Evolutionary conservation across 2,329 filamentous ascomycete genomes (phyloP), one percentile per base, ranked within the genome.

Genomic region (Claviceps citrina): DNA sequence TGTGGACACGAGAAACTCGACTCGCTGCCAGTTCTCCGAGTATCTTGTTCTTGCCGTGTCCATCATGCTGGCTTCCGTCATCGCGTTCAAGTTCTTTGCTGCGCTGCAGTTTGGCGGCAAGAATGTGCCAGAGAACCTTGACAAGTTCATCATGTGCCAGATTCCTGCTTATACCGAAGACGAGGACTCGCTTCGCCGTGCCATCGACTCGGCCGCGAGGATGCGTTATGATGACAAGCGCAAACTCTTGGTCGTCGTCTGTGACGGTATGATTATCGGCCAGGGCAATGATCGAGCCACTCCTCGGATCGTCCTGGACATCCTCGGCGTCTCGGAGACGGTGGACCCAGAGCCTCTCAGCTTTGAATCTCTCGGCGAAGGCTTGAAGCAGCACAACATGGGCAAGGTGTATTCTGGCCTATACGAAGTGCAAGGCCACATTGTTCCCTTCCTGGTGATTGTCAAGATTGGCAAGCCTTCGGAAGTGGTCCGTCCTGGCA

Each of bases 211-310:
- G 0, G 83, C 85, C 43, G 87, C 91, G 22, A 75, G 86, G 45
- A 95, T 95, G 86, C 79, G 78, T 49, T 98, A 98, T 56, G 91
- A 98, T 54, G 89, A 98, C 58, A 98, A 98, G 67, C 84, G 91
- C 54, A 98, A 98, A 67, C 71, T 98, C 10, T 68, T 98, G 20
- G 77, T 94, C 48, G 71, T 98, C 45, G 70, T 98, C 47, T 98
- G 91, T 54, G 91, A 98, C 55, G 91, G 91, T 63, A 96, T 98
- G 89, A 98, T 98, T 67, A 93, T 98, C 49, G 91, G 91, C 53
- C 87, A 95, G 64, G 91, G 91, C 54, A 98, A 98, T 62, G 91
- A 98, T 58, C 76, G 86, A 45, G 85, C 91, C 6, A 98, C 91
- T 0, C 91, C 91, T 32, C 78, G 87, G 45, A 98, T 98, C 49